Evolutionary conservation across 352 stramenopile species (phyloP), one percentile per base, ranked within the genome.

Genomic region (Peronospora destructor): DNA sequence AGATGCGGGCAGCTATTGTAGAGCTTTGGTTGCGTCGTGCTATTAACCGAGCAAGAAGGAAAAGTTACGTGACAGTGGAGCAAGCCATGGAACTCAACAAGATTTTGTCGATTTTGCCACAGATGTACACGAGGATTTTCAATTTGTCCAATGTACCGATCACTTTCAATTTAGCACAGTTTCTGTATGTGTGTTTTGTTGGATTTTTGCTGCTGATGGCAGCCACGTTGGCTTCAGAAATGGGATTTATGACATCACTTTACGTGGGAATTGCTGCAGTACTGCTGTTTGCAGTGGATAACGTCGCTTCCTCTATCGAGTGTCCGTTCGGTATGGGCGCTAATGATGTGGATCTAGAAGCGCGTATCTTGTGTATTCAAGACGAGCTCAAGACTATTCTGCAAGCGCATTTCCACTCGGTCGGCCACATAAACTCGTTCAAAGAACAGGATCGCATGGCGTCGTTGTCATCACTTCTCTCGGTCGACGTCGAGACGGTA

Each of bases 21-120:
- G 75, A 86, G 56, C 63, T 84, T 2, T 84, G 72, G 75, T 33
- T 84, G 30, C 63, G 72, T 26, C 65, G 68, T 3, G 68, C 59
- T 2, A 64, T 86, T 8, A 70, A 71, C 40, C 49, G 60, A 0
- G 75, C 65, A 2, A 29, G 61, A 37, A 60, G 57, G 37, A 72
- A 72, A 55, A 60, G 52, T 34, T 73, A 71, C 39, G 45, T 85
- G 26, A 65, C 65, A 0, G 53, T 64, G 23, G 59, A 78, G 9
- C 60, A 84, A 40, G 64, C 64, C 11, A 66, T 70, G 56, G 66
- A 75, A 38, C 68, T 86, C 17, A 76, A 84, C 46, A 56, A 52
- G 19, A 61, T 71, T 23, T 49, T 87, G 6, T 67, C 73, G 19
- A 59, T 45, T 21, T 55, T 87, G 10, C 59, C 76, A 6, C 40